Base-by-base conservation (phyloP, 768 basidiomycete genomes). In the Mycena belliarum region DNA sequence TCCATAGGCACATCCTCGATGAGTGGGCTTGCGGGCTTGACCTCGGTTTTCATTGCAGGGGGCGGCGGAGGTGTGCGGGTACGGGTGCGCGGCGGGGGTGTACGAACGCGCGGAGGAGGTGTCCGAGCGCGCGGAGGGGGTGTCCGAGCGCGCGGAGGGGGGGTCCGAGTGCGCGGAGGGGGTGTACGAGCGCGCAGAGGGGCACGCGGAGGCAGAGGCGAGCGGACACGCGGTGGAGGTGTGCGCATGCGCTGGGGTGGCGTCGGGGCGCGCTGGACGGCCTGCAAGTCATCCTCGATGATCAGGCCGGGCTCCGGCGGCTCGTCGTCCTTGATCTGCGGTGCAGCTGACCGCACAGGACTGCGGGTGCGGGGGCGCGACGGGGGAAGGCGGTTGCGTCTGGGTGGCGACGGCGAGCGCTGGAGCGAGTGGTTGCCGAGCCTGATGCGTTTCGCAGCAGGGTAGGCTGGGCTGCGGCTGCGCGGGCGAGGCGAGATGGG, bases 401-500 rank as follows among this genome's bases (percentile, higher is more conserved):
- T 44, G 23, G 52, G 3, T 4, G 52, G 53, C 5, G 59, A 47
- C 1, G 58, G 52, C 6, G 58, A 49, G 8, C 51, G 55, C 7
- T 25, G 38, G 14, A 57, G 42, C 8, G 60, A 42, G 49, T 61
- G 60, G 40, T 43, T 44, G 7, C 60, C 60, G 18, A 61, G 51
- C 44, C 53, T 63, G 37, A 57, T 25, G 35, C 62, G 62, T 50
- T 59, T 60, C 6, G 52, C 29, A 49, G 8, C 42, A 54, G 25
- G 37, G 48, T 35, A 51, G 60, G 1, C n/a, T n/a, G 62, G 62
- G 38, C 57, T 62, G 43, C 61, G 61, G 44, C 56, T 62, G 29
- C 61, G 56, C 5, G 29, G 8, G 23, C 56, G 55, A 21, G 53
- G 61, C 9, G 44, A 33, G 8, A 21, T n/a, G 2, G 52, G 49